Base-by-base conservation (phyloP, 176 grass and related monocot genomes). In the Areca catechu region DNA sequence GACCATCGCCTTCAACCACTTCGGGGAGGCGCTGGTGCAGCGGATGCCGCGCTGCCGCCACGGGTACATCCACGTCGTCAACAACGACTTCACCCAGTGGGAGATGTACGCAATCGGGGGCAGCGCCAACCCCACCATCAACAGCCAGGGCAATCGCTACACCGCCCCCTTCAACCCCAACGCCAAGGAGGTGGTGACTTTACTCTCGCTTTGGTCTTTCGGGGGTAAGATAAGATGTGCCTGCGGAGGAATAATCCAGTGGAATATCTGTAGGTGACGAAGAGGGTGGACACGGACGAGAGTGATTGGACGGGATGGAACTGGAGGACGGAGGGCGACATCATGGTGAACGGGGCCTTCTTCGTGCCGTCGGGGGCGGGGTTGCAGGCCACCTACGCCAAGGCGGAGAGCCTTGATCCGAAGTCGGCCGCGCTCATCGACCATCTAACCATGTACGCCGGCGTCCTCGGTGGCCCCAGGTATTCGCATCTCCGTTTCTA, bases 401-500 rank as follows among this genome's bases (percentile, higher is more conserved):
- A 30, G 24, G 57, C 57, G 0, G 65, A 76, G 50, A 92, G 76
- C 73, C 25, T 70, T 5, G 78, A 98, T 21, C 81, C 93, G 16
- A 91, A 89, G 77, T 68, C 93, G 0, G 63, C 93, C 0, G 78
- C 72, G 57, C 75, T 92, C 81, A 78, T 98, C 57, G 83, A 85
- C 72, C 67, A 73, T 70, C 93, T 98, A 78, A 98, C 87, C 7
- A 66, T 61, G 25, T 80, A 79, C 70, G 84, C 87, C 21, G 93
- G 93, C 71, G 93, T 98, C 37, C 77, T 98, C 52, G 93, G 93
- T 49, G 83, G 78, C 5, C 80, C 93, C 58, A 92, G 93, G 87
- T 91, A 37, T 30, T 24, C 24, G 2, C n/a, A 4, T 7, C 27
- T 10, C 17, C 27, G 20, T 19, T 0, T 3, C 9, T 50, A 1